A percentile compares a stretch with the other conserved stretches of the same genome.
Conservation (phyloP, 2,329 filamentous ascomycete species). For the Aspergillus niger region DNA sequence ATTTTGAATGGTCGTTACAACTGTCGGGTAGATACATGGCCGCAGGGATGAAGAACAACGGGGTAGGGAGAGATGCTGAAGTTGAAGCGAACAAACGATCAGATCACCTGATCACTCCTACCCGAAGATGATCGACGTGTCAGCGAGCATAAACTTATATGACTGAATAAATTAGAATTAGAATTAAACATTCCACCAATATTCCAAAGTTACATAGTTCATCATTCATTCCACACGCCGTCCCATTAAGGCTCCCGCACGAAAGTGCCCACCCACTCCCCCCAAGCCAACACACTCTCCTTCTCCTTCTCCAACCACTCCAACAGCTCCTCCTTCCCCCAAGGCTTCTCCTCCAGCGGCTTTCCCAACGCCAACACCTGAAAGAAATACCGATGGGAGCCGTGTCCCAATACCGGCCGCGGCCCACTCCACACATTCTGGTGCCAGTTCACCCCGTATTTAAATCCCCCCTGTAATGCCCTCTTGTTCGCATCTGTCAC, state of each 20-base stretch:
- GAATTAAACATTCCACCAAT: background rate
- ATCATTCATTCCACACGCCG: background rate
- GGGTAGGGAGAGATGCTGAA: too few species aligned
- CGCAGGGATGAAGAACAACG: too few species aligned
- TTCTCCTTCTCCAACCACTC: conserved; percentile 48
- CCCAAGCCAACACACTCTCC: conserved; percentile 49
- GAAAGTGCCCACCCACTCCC: conserved; percentile 49
- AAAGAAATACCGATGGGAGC: conserved; percentile 56
- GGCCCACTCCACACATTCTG: conserved; percentile 49
- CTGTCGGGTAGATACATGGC: too few species aligned
- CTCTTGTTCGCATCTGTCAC: conserved; percentile 27
- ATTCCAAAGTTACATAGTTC: background rate
- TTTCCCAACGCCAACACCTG: conserved; percentile 51
- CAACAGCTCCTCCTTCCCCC: conserved; percentile 48
- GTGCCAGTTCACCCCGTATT: conserved; percentile 47
- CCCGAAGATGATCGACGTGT: too few species aligned
- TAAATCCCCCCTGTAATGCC: conserved; percentile 45
- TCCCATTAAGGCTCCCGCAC: conserved; percentile 37
- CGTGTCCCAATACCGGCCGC: conserved; percentile 53
- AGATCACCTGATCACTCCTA: too few species aligned
- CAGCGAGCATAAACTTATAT: too few species aligned
- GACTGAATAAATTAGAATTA: background rate
- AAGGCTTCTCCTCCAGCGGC: conserved; percentile 43
- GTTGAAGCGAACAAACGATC: too few species aligned
- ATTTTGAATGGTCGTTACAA: too few species aligned